Evolutionary conservation across 2,329 filamentous ascomycete genomes (phyloP).

Genomic region (Ceratocystis colombiana): DNA sequence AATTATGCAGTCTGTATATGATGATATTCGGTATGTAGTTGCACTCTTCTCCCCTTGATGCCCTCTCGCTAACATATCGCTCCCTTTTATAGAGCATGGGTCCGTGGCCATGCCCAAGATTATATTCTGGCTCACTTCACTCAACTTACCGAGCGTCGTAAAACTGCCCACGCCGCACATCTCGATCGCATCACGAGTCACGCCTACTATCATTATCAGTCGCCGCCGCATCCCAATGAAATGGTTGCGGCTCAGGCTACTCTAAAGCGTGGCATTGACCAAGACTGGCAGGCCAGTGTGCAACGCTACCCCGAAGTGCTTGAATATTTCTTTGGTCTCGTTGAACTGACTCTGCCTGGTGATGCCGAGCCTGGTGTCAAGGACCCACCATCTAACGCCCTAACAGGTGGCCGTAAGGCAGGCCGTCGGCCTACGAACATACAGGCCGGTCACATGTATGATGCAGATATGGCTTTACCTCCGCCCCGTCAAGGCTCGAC

Average conservation of each 20-base stretch:
- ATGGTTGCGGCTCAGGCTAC: constrained; percentile 54
- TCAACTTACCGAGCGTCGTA: constrained; percentile 51
- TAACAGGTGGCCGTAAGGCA: constrained; percentile 41
- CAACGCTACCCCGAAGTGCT: constrained; percentile 71
- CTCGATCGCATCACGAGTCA: constrained; percentile 47
- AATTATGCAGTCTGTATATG: constrained; percentile 54
- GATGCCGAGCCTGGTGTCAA: constrained; percentile 52
- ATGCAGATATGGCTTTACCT: constrained; percentile 25
- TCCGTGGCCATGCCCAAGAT: constrained; percentile 54
- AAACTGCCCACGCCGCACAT: constrained; percentile 45
- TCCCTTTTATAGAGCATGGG: constrained; percentile 44
- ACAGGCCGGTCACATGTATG: constrained; percentile 32
- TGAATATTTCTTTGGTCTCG: constrained; percentile 66
- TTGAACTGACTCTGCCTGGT: constrained; percentile 53
- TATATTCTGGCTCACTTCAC: constrained; percentile 58
- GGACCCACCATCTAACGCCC: constrained; percentile 49
- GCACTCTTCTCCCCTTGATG: background rate
- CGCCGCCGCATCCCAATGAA: constrained; percentile 50
- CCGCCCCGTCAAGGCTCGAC: constrained; percentile 34
- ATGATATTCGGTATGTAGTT: constrained; percentile 49
- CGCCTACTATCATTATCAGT: constrained; percentile 48
- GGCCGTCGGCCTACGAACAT: constrained; percentile 36
- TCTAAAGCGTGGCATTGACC: constrained; percentile 64
- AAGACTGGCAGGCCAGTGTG: constrained; percentile 67
- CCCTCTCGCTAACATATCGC: constrained; percentile 2